Evolutionary conservation across 192 early-diverging fungal genomes (phyloP), one percentile per base, ranked within the genome.

Genomic region (Coemansia sp.): DNA sequence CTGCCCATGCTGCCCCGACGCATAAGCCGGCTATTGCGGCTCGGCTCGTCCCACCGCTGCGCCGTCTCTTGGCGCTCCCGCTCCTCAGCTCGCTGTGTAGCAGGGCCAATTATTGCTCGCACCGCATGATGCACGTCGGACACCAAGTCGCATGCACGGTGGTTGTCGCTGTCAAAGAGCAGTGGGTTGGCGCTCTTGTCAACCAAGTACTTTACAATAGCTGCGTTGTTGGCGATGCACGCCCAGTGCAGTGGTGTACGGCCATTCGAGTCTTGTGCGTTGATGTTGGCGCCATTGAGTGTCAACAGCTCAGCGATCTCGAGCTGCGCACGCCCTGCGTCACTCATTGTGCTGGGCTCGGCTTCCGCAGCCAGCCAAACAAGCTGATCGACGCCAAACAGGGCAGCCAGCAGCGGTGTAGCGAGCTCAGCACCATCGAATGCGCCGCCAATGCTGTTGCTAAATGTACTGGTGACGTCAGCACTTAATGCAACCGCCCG

Each of bases 401-500:
- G 62, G 35, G 78, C 72, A 16, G 57, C 64, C 1, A 67, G 51
- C 56, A 81, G 53, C 22, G 73, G 66, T 1, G 72, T 71, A 0
- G 38, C 27, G 7, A 16, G 41, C 41, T 45, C 41, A n/a, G 14
- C 16, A 5, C 41, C 41, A 16, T 12, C 41, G 16, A 45, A 45
- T 12, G 41, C 2, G 4, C 41, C 14, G 41, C 41, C 41, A n/a
- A 45, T 45, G 41, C 41, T 45, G 14, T 3, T 5, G 14, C 5
- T 16, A 5, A 59, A 62, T 10, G 60, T 57, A 11, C 54, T 16
- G 57, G 89, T 85, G 16, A 90, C 85, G 59, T 91, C 80, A 8
- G 90, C 90, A 26, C 92, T 91, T 38, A 87, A 69, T n/a, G 89
- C 86, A 53, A 96, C 63, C n/a, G 80, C 86, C 6, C 83, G 71